Conservation (phyloP, 176 grass and related monocot species). For the Ensete glaucum region DNA sequence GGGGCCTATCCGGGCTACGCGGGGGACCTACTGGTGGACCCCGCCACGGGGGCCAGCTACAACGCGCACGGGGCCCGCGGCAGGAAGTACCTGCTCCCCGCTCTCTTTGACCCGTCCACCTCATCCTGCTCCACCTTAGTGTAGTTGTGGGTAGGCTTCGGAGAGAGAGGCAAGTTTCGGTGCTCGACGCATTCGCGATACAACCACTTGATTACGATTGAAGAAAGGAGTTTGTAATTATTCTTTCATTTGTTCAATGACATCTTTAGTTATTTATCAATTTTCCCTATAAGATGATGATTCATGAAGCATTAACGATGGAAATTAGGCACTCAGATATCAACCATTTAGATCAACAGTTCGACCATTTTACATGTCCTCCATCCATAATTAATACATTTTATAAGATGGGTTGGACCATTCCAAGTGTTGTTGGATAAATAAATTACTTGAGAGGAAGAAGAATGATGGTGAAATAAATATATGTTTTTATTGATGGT, state of each 20-base stretch:
- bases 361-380: no score
- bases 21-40: constrained; percentile 40
- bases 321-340: not conserved
- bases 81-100: constrained; percentile 47
- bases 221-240: not conserved
- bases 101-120: constrained; percentile 46
- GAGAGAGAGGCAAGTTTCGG: not conserved
- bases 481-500: no score
- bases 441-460: no score
- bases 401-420: no score
- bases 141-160: constrained; percentile 1
- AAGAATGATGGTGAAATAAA: no score
- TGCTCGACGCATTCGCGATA: not conserved
- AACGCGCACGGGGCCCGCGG: constrained; percentile 46
- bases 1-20: constrained; percentile 59
- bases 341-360: not conserved
- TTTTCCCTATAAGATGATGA: not conserved
- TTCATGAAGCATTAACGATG: not conserved
- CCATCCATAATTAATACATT: no score
- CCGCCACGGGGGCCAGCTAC: constrained; percentile 44
- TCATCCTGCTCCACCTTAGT: constrained; percentile 47
- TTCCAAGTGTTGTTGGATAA: no score
- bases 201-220: not conserved
- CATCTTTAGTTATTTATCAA: not conserved
- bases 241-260: constrained; percentile 11